Evolutionary conservation across 2,329 filamentous ascomycete species (phyloP), one percentile per base, ranked within the genome.

Genomic region (Microdochium paspali): DNA sequence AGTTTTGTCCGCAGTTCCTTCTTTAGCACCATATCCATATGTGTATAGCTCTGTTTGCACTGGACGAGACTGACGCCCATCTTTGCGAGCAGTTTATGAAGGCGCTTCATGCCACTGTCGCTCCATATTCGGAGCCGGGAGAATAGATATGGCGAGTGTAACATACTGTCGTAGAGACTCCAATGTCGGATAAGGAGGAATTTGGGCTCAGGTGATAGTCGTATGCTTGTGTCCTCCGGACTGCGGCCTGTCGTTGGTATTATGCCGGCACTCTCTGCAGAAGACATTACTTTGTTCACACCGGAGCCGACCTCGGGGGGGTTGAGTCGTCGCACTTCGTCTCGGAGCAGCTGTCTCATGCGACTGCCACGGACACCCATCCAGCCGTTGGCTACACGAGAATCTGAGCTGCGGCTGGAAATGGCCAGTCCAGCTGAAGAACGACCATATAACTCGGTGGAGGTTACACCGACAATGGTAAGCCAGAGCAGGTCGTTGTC

Each of bases 1-100:
- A 98, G 75, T 50, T 94, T 88, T 44, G 87, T 80, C 39, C 91
- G 82, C 25, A 97, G 69, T 25, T 88, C 87, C 4, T 88, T 84
- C 67, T 97, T 98, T 28, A 98, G 72, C 65, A 95, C 84, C 82
- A 96, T 94, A 66, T 97, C 91, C 90, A 98, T 97, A 65, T 98
- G 93, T 0, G 90, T 89, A 62, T 97, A 98, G 61, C 83, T 91
- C 66, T 97, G 93, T 58, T 89, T 90, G 68, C 90, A 95, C 67
- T 98, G 91, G 4, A 85, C 85, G 31, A 97, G 72, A 59, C 88
- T 95, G 47, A 98, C 87, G 26, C 93, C 93, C 91, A 98, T 98
- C 66, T 97, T 98, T 40, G 93, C 93, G 2, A 98, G 76, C 1
- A 98, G 77, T 62, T 97, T 97, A 65, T 96, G 88, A 20, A 98